Percentiles rank a stretch among this genome's conserved stretches.
Conservation (phyloP, 2,329 filamentous ascomycete genomes). For the Colletotrichum sp. region DNA sequence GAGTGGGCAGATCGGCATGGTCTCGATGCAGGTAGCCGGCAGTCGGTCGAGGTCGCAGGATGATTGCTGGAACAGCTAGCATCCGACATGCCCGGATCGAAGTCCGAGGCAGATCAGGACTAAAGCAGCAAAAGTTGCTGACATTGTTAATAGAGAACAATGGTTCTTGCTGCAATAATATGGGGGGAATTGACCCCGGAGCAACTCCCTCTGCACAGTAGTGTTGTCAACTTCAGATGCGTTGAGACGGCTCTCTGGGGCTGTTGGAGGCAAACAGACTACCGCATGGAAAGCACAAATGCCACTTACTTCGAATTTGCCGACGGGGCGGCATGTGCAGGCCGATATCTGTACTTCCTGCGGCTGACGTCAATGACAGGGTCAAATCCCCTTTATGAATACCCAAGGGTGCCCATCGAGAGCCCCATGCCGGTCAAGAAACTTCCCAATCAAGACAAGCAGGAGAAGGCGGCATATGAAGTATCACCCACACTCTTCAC, state of each 20-base stretch:
- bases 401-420: not conserved
- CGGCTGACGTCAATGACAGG: constrained; percentile 11
- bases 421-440: not conserved
- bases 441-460: constrained; percentile 8
- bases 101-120: not conserved
- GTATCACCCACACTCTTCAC: constrained; percentile 10
- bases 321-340: not conserved
- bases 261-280: not conserved
- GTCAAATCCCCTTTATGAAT: not conserved
- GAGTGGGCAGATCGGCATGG: constrained; percentile 10
- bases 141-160: not conserved
- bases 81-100: not conserved
- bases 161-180: not conserved
- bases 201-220: not conserved
- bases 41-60: constrained; percentile 2
- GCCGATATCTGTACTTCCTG: not conserved
- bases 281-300: not conserved
- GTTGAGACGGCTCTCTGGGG: not conserved
- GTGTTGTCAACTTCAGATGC: not conserved
- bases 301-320: not conserved
- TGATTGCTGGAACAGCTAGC: constrained; percentile 3
- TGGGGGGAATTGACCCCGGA: not conserved
- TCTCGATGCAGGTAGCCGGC: constrained; percentile 4
- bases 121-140: not conserved
- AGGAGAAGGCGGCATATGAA: constrained; percentile 19